phyloP scores from a whole-genome alignment of 495 filamentous ascomycete genomes.

The Neurospora sp. region DNA sequence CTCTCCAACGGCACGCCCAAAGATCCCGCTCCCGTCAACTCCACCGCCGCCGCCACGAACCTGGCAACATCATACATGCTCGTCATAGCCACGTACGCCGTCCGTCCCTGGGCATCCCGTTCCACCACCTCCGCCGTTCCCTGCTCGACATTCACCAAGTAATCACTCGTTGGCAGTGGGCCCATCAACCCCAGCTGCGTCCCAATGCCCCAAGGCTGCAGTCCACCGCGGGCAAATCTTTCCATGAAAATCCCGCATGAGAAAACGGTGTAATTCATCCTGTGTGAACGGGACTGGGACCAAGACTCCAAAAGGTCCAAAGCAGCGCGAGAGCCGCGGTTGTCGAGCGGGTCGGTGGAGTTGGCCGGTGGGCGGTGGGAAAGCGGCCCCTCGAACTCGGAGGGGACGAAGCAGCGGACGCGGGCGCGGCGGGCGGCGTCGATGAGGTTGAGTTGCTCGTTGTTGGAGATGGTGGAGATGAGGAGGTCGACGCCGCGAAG shows the following conservation, averaged over 20 bases:
- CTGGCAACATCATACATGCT: slow-evolving; percentile 55
- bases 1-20: slow-evolving; percentile 18
- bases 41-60: slow-evolving; percentile 54
- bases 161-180: slow-evolving; percentile 40
- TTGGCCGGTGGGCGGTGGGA: slow-evolving; percentile 34
- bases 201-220: slow-evolving; percentile 46
- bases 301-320: slow-evolving; percentile 45
- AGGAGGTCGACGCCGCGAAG: slow-evolving; percentile 62
- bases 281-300: slow-evolving; percentile 29
- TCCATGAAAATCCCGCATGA: slow-evolving; percentile 71
- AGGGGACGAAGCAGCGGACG: slow-evolving; percentile 63
- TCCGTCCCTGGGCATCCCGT: slow-evolving; percentile 34
- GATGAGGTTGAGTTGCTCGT: slow-evolving; percentile 59
- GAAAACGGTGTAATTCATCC: slow-evolving; percentile 56
- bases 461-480: slow-evolving; percentile 61
- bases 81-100: slow-evolving; percentile 52
- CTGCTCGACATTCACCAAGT: slow-evolving; percentile 50
- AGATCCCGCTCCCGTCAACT: slow-evolving; percentile 21
- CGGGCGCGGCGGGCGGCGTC: slow-evolving; percentile 54
- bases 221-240: slow-evolving; percentile 51
- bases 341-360: slow-evolving; percentile 39
- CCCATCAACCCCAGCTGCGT: slow-evolving; percentile 31
- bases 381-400: slow-evolving; percentile 60
- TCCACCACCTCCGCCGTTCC: slow-evolving; percentile 50
- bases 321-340: slow-evolving; percentile 34